Evolutionary conservation across 2,329 filamentous ascomycete genomes (phyloP), one percentile per base, ranked within the genome.

Genomic region (Xylariaceae sp.): DNA sequence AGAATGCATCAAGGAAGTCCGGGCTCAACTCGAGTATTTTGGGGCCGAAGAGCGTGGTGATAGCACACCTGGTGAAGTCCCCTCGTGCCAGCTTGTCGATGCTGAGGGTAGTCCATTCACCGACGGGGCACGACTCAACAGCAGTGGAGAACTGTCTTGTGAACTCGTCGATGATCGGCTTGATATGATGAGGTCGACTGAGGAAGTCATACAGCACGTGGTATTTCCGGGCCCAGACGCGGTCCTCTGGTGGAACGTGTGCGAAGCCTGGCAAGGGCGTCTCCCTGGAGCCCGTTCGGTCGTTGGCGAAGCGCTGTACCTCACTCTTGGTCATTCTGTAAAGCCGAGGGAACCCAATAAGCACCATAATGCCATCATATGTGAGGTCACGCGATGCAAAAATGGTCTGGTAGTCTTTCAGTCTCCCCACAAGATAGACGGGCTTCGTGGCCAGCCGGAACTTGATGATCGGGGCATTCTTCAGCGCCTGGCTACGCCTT

Each of bases 191-290:
- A 9, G 25, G 25, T 14, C 25, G 25, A 14, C 25, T 27, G 9
- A 27, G 25, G 25, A 27, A 27, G 25, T 27, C 25, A 13, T 27
- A 27, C 13, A 27, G 25, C 25, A 27, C 25, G 25, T 27, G 25
- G 13, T 27, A 27, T 14, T 27, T 27, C 7, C 9, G 8, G 13
- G 25, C 25, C 25, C 25, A 27, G 25, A 10, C 8, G 9, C 25
- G 25, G 9, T 27, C 9, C 25, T 27, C 25, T 27, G 25, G 25
- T 14, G 25, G 25, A 14, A 27, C 13, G 25, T 27, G 25, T 7
- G 8, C 25, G 25, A 14, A 10, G 25, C 25, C 25, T 14, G 25
- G 25, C 7, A 27, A 14, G 8, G 25, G 25, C 25, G 25, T 27
- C 25, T 27, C 25, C 25, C 13, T 27, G 25, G 8, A 14, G 25